Percentiles rank a stretch among this genome's conserved stretches.
phyloP scores from a whole-genome alignment of 2,329 filamentous ascomycete genomes.

The Exophiala bonariae region DNA sequence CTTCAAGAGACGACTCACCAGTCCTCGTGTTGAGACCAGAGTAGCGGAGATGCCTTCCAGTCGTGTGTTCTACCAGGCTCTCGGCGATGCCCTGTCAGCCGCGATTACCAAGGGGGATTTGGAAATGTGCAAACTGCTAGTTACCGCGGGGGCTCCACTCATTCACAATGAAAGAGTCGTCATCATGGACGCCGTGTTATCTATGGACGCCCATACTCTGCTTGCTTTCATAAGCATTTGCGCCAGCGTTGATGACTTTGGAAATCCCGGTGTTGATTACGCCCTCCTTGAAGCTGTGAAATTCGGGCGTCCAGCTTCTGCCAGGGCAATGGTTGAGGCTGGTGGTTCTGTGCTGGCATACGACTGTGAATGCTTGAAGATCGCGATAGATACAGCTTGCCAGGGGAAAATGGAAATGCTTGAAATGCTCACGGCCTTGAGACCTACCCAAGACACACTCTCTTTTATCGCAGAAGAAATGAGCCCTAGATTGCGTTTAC shows the following conservation, averaged over 20 bases:
- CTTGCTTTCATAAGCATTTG: neutral
- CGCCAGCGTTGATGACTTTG: neutral
- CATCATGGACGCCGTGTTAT: neutral
- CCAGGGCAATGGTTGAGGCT: neutral
- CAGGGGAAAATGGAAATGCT: constrained; percentile 2
- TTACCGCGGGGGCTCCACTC: constrained; percentile 4
- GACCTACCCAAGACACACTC: too few relatives aligned
- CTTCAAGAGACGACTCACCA: neutral
- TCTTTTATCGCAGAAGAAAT: too few relatives aligned
- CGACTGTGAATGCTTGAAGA: constrained; percentile 3
- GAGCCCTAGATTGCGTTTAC: too few relatives aligned
- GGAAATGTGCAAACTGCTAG: constrained; percentile 2
- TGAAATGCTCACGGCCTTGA: neutral
- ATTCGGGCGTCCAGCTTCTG: constrained; percentile 1
- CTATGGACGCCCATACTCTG: constrained; percentile 4
- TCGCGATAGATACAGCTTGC: neutral
- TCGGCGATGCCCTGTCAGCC: constrained; percentile 1
- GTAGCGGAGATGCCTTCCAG: constrained; percentile 2
- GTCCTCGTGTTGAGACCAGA: neutral
- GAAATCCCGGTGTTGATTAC: neutral
- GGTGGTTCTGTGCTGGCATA: constrained; percentile 10
- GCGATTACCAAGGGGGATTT: constrained; percentile 2
- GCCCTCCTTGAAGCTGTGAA: constrained; percentile 6
- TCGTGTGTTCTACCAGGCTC: neutral
- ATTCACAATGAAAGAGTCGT: constrained; percentile 3